phyloP scores from a whole-genome alignment of 1,139 yeast genomes.

The Candida smagusa region DNA sequence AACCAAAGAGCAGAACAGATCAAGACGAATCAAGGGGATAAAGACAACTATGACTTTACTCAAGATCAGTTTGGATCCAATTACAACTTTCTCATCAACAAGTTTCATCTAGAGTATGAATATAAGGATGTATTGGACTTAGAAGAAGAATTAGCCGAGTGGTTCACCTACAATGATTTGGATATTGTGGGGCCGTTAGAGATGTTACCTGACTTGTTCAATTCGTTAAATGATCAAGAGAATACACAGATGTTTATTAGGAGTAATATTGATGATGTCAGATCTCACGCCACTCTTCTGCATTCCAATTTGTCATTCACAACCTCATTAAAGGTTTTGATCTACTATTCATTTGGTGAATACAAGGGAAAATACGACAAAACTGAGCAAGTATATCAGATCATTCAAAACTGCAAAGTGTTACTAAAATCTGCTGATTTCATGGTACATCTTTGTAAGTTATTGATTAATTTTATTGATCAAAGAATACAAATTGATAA shows the following conservation, averaged over 20 bases:
- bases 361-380: conserved; percentile 27
- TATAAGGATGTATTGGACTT: conserved; percentile 40
- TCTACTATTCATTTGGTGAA: conserved; percentile 44
- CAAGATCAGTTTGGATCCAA: conserved; percentile 6
- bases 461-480: conserved; percentile 15
- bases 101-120: conserved; percentile 44
- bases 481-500: conserved; percentile 13
- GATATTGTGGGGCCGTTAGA: conserved; percentile 23
- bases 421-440: not conserved
- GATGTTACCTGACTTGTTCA: conserved; percentile 12
- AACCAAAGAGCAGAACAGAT: conserved; percentile 46
- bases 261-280: conserved; percentile 4
- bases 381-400: conserved; percentile 31
- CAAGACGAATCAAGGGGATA: conserved; percentile 14
- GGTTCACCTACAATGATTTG: conserved; percentile 61
- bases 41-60: conserved; percentile 6
- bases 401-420: conserved; percentile 7
- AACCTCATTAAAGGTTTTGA: conserved; percentile 10
- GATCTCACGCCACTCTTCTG: conserved; percentile 1
- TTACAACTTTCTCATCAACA: conserved; percentile 31
- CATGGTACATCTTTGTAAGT: conserved; percentile 11
- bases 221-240: conserved; percentile 6
- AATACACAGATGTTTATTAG: conserved; percentile 1
- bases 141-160: conserved; percentile 51
- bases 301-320: conserved; percentile 3